Base-by-base conservation (phyloP, 352 stramenopile species). In the Pythium phragmiticola region DNA sequence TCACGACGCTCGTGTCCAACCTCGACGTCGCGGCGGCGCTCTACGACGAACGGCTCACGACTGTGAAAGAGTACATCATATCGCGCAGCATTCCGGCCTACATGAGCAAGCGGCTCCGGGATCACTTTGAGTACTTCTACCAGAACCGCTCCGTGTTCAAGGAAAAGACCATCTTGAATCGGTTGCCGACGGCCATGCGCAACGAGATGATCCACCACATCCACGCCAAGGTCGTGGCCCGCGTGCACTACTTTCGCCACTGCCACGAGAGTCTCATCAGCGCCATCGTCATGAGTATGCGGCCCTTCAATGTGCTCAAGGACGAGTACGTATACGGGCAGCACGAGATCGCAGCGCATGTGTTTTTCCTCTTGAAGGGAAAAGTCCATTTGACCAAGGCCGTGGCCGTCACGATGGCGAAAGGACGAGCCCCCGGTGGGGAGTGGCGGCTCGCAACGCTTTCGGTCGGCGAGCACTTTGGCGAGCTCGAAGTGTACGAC, bases 61-160 rank as follows among this genome's bases (percentile, higher is more conserved):
- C 77, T 13, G 74, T 95, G n/a, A 93, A 94, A 59, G 87, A 95
- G 60, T 95, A 94, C 54, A 88, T 95, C 41, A 82, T 89, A 55
- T 93, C 84, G 28, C 82, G 82, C 23, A 63, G 69, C n/a, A 80
- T 94, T 63, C 84, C 84, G 4, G 84, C 80, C 43, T 76, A 90
- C 49, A 73, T 91, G 63, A 75, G 78, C 69, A 91, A 90, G 52
- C 86, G 83, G 17, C 77, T 95, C 19, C 73, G 83, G 26, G 69
- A 80, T 23, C 86, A 94, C 58, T 95, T 94, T 53, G 84, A 92
- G 63, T 94, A 95, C 57, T 94, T 82, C 60, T 94, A 90, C 60
- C 81, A 88, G 52, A 91, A 93, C 45, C 80, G 84, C 11, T 93
- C 87, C 0, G 87, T 93, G 5, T 95, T 95, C 60, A 80, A 89